These are phyloP conservation scores for Saccharum spontaneum DNA, from an alignment of 176 grass and related monocot genomes.

Conservation along the genomic window DNA sequence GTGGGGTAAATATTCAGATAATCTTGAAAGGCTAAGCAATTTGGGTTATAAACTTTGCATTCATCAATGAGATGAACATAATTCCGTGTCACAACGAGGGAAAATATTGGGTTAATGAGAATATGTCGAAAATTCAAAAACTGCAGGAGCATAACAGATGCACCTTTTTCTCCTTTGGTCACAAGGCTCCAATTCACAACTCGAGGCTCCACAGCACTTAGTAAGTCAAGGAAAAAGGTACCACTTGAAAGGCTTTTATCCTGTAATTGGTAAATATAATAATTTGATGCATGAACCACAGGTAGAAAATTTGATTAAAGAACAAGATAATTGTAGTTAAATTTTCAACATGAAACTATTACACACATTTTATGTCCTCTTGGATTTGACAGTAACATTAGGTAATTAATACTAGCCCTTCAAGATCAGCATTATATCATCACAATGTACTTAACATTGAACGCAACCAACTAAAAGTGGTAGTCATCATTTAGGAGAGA, in stretches of 20 bases:
- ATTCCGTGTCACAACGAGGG: slow-evolving; percentile 12
- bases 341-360: background rate
- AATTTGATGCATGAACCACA: slow-evolving; percentile 13
- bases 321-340: background rate
- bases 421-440: background rate
- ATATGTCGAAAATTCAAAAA: slow-evolving; percentile 5
- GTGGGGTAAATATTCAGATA: background rate
- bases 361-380: background rate
- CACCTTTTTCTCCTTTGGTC: slow-evolving; percentile 89
- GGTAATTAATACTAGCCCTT: background rate
- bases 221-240: slow-evolving; percentile 87
- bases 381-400: background rate
- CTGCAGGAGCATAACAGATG: slow-evolving; percentile 6
- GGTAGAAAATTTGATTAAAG: background rate
- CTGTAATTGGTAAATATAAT: slow-evolving; percentile 41
- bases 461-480: background rate
- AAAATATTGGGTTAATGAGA: background rate
- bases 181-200: slow-evolving; percentile 97
- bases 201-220: slow-evolving; percentile 77
- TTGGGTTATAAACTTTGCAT: background rate
- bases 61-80: background rate
- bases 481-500: background rate
- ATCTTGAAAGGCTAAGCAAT: background rate
- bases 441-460: background rate
- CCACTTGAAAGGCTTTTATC: slow-evolving; percentile 96